Conservation (phyloP, 495 filamentous ascomycete species). For the Hypoxylon fuscum region DNA sequence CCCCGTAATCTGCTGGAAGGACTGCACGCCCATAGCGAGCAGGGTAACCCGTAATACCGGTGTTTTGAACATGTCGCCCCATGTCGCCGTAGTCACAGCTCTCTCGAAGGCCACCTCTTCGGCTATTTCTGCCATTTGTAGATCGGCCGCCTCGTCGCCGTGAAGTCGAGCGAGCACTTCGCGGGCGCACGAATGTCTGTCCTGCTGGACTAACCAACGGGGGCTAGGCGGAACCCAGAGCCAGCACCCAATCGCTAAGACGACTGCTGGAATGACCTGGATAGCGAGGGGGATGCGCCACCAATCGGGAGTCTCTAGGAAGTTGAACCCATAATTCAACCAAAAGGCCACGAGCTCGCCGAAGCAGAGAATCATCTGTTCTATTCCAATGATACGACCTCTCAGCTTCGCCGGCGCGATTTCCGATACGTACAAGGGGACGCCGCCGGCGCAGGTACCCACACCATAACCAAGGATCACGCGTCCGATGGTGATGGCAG, state of each 20-base stretch:
- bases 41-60: conserved; percentile 43
- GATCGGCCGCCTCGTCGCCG: conserved; percentile 44
- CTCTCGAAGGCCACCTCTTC: conserved; percentile 44
- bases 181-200: conserved; percentile 53
- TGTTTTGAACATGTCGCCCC: conserved; percentile 37
- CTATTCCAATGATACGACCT: conserved; percentile 57
- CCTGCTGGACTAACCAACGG: conserved; percentile 62
- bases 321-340: conserved; percentile 60
- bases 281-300: conserved; percentile 66
- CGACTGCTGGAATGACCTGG: conserved; percentile 51
- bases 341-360: conserved; percentile 54
- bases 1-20: conserved; percentile 40
- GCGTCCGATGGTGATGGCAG: conserved; percentile 60
- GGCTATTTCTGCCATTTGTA: conserved; percentile 59
- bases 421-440: conserved; percentile 56
- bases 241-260: conserved; percentile 55
- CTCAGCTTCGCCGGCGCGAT: conserved; percentile 59
- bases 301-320: conserved; percentile 48
- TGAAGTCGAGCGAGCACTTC: conserved; percentile 60
- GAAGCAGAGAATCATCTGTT: conserved; percentile 62
- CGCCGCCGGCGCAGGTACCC: conserved; percentile 61
- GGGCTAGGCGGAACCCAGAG: conserved; percentile 63
- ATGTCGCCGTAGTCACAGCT: conserved; percentile 20
- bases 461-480: conserved; percentile 63
- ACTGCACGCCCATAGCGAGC: conserved; percentile 39